Base-by-base conservation (phyloP, 2,329 filamentous ascomycete genomes). In the Gaeumannomyces tritici region DNA sequence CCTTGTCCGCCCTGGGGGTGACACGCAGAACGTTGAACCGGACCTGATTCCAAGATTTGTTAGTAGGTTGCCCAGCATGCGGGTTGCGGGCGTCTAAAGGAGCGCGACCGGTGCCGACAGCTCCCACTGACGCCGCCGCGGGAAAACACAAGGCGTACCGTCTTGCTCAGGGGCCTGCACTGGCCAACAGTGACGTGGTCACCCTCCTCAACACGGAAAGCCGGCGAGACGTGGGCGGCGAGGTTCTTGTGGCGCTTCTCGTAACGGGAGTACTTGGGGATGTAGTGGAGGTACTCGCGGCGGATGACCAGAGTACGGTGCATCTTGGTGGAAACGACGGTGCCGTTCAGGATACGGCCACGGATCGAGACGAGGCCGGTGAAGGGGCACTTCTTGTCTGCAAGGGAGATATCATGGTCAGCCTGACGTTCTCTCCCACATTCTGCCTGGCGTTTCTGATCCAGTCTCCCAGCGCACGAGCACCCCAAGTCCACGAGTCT, bases 231-330 rank as follows among this genome's bases (percentile, higher is more conserved):
- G 88, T 99, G 95, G 72, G 93, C 95, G 76, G 95, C 91, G 70
- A 99, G 87, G 89, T 99, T 99, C 90, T 97, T 97, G 91, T 99
- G 95, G 80, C 95, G 88, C 89, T 97, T 98, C 91, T 99, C 96
- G 83, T 99, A 99, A 89, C 95, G 91, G 79, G 90, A 86, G 89
- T 99, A 99, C 87, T 99, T 99, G 81, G 93, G 93, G 79, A 99
- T 90, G 84, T 91, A 99, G 87, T 99, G 95, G 68, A 99, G 91
- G 87, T 99, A 99, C 87, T 99, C 95, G 82, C 95, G 89, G 80
- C 95, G 95, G 87, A 99, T 96, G 83, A 99, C 89, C 79, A 98
- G 84, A 75, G 95, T 99, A 83, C 95, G 91, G 90, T 99, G 95
- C 95, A 99, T 99, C 91, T 99, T 99, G 83, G 95, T 99, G 75